Evolutionary conservation across 805 yeast species (phyloP).

Genomic region (Metschnikowia amazonensis): DNA sequence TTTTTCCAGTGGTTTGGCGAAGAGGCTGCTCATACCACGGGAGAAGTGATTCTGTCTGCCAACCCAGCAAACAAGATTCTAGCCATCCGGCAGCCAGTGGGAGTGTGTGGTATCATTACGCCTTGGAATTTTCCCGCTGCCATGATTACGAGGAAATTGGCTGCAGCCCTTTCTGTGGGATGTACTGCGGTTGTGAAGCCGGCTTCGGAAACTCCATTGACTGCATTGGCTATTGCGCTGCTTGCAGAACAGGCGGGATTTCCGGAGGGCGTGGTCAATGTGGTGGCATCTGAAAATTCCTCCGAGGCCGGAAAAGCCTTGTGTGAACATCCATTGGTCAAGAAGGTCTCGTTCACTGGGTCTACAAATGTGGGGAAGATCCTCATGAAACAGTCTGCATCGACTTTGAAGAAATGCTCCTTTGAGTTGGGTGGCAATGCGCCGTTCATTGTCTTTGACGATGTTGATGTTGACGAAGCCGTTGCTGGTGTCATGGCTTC

Average conservation of each 20-base stretch:
- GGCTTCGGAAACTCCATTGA: constrained; percentile 69
- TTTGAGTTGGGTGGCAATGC: constrained; percentile 23
- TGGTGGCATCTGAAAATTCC: constrained; percentile 47
- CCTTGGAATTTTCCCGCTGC: constrained; percentile 87
- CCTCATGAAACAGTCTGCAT: constrained; percentile 18
- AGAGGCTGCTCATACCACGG: constrained; percentile 68
- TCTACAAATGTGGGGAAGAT: constrained; percentile 22
- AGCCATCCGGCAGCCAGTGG: constrained; percentile 69
- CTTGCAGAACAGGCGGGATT: constrained; percentile 65
- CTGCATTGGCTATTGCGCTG: constrained; percentile 64
- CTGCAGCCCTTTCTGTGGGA: constrained; percentile 78
- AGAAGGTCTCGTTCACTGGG: constrained; percentile 20
- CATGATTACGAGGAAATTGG: constrained; percentile 70
- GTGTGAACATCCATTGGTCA: constrained; percentile 32
- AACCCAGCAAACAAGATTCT: constrained; percentile 47
- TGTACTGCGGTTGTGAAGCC: constrained; percentile 77
- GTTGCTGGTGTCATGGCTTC: constrained; percentile 19
- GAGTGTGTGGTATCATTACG: constrained; percentile 73
- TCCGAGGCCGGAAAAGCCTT: constrained; percentile 50
- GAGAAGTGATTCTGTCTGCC: constrained; percentile 61
- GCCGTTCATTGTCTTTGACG: constrained; percentile 21
- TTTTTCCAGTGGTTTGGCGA: constrained; percentile 90
- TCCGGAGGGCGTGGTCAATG: constrained; percentile 65
- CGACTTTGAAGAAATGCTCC: constrained; percentile 19
- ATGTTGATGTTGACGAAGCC: constrained; percentile 19